These are phyloP conservation scores for Golovinomyces cichoracearum DNA, from an alignment of 2,329 filamentous ascomycete species.

Conservation along the genomic window DNA sequence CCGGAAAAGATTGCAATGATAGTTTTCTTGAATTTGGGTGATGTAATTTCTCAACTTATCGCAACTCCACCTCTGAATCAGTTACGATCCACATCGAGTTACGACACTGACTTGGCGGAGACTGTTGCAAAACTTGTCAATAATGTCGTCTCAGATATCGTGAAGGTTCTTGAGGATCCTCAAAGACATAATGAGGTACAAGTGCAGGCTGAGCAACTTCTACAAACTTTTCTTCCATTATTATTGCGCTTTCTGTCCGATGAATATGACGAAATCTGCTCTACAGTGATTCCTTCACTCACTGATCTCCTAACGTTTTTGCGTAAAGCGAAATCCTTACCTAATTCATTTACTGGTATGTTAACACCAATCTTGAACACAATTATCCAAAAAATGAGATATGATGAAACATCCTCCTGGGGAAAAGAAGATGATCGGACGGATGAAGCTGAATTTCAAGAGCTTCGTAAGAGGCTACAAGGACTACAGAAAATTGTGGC, in stretches of 20 bases:
- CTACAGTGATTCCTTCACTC: constrained; percentile 75
- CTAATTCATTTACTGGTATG: constrained; percentile 52
- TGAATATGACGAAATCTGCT: constrained; percentile 95
- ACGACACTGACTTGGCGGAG: constrained; percentile 89
- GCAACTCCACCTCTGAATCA: constrained; percentile 58
- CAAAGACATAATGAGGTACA: constrained; percentile 35
- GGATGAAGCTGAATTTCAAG: constrained; percentile 91
- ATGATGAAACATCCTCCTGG: constrained; percentile 84
- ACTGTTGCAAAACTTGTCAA: constrained; percentile 90
- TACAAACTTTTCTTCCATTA: constrained; percentile 64
- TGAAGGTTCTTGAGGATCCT: constrained; percentile 53
- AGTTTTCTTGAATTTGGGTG: constrained; percentile 60
- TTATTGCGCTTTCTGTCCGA: constrained; percentile 87
- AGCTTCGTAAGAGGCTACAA: constrained; percentile 70
- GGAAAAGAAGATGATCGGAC: constrained; percentile 83
- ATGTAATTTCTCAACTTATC: constrained; percentile 66
- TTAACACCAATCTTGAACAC: constrained; percentile 70
- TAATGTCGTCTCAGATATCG: constrained; percentile 62
- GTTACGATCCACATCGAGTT: constrained; percentile 53
- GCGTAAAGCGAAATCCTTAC: constrained; percentile 51
- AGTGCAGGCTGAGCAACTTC: constrained; percentile 51
- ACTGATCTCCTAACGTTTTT: constrained; percentile 81
- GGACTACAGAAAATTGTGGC: constrained; percentile 82
- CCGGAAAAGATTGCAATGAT: constrained; percentile 88
- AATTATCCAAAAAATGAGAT: constrained; percentile 88